A percentile compares a stretch with the other conserved stretches of the same genome.
phyloP scores from a whole-genome alignment of 345 rosid species.

The Abelmoschus esculentus region DNA sequence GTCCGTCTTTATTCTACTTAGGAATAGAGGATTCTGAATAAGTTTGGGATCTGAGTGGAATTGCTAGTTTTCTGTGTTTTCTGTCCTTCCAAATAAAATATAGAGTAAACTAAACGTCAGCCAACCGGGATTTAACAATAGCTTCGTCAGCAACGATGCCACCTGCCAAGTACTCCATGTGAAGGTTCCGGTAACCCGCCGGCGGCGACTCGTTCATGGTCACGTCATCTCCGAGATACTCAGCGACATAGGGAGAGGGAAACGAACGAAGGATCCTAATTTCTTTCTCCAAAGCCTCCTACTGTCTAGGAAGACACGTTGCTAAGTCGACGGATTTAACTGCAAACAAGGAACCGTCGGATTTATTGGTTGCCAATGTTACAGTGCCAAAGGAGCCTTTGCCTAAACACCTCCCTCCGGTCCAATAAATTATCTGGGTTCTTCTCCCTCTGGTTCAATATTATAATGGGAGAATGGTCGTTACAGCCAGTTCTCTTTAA shows the following conservation, averaged over 20 bases:
- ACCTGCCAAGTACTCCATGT: conserved; percentile 51
- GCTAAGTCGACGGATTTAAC: conserved; percentile 40
- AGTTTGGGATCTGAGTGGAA: not conserved
- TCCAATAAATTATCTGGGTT: conserved; percentile 4
- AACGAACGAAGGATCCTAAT: conserved; percentile 46
- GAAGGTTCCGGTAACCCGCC: conserved; percentile 46
- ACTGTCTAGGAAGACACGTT: conserved; percentile 21
- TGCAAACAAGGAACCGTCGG: conserved; percentile 30
- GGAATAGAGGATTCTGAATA: not conserved
- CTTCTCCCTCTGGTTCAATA: not conserved
- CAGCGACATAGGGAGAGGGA: conserved; percentile 39
- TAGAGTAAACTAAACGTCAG: conserved; percentile 18
- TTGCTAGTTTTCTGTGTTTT: not conserved
- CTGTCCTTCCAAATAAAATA: too few relatives aligned
- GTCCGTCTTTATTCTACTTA: not conserved
- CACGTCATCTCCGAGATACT: conserved; percentile 43
- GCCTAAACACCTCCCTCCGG: not conserved
- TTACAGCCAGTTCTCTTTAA: not conserved
- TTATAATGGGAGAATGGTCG: not conserved
- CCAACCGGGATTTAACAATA: not conserved
- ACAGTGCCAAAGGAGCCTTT: not conserved
- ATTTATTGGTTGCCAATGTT: not conserved
- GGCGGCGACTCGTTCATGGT: conserved; percentile 18
- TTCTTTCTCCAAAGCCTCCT: conserved; percentile 42
- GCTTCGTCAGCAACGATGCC: conserved; percentile 55